Evolutionary conservation across 805 yeast genomes (phyloP).

Genomic region (Saturnispora zaruensis): DNA sequence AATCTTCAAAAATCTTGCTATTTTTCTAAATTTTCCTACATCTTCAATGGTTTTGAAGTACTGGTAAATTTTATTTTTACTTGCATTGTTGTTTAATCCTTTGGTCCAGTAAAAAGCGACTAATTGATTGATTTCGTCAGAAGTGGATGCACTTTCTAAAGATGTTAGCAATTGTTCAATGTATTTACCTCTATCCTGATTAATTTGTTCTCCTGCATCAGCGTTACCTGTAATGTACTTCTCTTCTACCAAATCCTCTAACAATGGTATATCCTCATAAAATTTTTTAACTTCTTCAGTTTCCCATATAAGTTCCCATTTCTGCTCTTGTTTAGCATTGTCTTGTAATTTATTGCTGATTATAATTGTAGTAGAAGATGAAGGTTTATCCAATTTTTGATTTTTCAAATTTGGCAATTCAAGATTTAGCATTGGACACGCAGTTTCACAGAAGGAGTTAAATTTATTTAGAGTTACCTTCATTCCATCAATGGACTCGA

Average conservation of each 20-base stretch:
- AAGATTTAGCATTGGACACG: conserved; percentile 36
- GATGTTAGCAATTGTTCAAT: conserved; percentile 5
- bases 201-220: neutral
- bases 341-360: neutral
- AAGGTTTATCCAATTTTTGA: conserved; percentile 20
- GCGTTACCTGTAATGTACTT: conserved; percentile 12
- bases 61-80: conserved; percentile 50
- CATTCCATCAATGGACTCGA: conserved; percentile 22
- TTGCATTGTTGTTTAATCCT: conserved; percentile 62
- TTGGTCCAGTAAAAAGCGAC: conserved; percentile 40
- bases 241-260: conserved; percentile 29
- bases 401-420: conserved; percentile 31
- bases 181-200: conserved; percentile 1
- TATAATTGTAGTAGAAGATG: conserved; percentile 19
- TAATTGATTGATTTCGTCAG: conserved; percentile 41
- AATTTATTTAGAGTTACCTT: conserved; percentile 34
- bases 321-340: neutral
- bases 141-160: conserved; percentile 33
- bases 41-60: conserved; percentile 45
- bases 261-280: conserved; percentile 46
- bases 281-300: conserved; percentile 56
- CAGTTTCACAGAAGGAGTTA: conserved; percentile 31
- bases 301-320: conserved; percentile 43
- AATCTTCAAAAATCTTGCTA: conserved; percentile 62
- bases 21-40: conserved; percentile 38